A percentile compares a stretch with the other conserved stretches of the same genome.
phyloP scores from a whole-genome alignment of 108 stramenopile species.

The Nannochloropsis granulata region DNA sequence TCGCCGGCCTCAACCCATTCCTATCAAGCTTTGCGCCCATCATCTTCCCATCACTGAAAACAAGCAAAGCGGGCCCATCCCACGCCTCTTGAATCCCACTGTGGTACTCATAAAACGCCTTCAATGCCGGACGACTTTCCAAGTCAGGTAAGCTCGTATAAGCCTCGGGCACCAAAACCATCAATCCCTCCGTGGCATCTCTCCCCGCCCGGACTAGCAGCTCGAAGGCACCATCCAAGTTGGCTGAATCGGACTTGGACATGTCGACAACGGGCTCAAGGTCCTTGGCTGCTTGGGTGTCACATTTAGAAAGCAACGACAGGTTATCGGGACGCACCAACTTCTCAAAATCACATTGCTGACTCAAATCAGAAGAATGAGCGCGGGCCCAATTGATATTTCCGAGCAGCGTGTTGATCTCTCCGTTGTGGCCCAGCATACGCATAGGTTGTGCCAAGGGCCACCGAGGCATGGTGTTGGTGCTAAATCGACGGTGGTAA shows the following conservation, averaged over 20 bases:
- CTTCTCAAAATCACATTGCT: constrained; percentile 5
- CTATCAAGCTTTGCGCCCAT: constrained; percentile 33
- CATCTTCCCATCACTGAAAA: constrained; percentile 32
- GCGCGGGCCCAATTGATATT: constrained; percentile 40
- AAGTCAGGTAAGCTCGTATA: constrained; percentile 21
- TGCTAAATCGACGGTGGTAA: constrained; percentile 40
- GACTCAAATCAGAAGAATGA: constrained; percentile 8
- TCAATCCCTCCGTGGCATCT: constrained; percentile 23
- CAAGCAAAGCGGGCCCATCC: constrained; percentile 34
- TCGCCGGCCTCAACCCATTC: constrained; percentile 41
- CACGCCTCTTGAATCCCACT: constrained; percentile 33
- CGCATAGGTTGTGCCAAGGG: constrained; percentile 36
- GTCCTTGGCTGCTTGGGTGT: background rate
- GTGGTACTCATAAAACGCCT: constrained; percentile 29
- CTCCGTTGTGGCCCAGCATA: constrained; percentile 41
- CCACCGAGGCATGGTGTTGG: constrained; percentile 40
- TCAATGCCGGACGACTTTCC: constrained; percentile 8
- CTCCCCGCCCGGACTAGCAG: constrained; percentile 17
- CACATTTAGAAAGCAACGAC: background rate
- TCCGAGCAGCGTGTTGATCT: constrained; percentile 42
- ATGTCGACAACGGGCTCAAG: constrained; percentile 26
- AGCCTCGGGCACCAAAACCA: constrained; percentile 33
- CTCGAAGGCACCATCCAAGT: constrained; percentile 31
- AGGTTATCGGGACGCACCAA: background rate
- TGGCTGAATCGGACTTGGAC: constrained; percentile 27